Evolutionary conservation across 2,329 filamentous ascomycete species (phyloP).

Genomic region (Claviceps pazoutovae): DNA sequence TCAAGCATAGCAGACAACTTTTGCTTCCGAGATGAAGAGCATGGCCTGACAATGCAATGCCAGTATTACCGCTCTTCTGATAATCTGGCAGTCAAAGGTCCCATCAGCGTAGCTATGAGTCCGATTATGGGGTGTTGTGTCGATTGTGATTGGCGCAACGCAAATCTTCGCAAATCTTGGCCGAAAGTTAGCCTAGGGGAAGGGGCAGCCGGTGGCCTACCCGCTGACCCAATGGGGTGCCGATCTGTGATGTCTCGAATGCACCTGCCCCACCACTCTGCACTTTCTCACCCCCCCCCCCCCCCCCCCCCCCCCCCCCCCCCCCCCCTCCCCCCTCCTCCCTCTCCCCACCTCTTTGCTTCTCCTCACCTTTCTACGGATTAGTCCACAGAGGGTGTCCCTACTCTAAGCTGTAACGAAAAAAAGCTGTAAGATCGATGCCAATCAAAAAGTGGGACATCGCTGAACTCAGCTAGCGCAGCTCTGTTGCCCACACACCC

Average conservation of each 20-base stretch:
- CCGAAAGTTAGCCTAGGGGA: conserved; percentile 4
- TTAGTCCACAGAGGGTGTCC: background rate
- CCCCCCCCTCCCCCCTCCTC: too few species aligned
- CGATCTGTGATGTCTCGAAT: conserved; percentile 1
- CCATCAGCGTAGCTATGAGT: background rate
- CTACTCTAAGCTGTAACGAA: too few species aligned
- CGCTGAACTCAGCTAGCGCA: too few species aligned
- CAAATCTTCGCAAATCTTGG: conserved; percentile 1
- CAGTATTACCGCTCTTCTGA: background rate
- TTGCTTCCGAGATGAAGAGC: background rate
- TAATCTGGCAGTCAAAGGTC: background rate
- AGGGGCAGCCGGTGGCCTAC: background rate
- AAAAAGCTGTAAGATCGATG: too few species aligned
- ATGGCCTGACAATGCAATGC: background rate
- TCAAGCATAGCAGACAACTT: background rate
- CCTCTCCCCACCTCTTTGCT: too few species aligned
- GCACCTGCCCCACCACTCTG: background rate
- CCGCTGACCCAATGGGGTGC: conserved; percentile 3
- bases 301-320: too few species aligned
- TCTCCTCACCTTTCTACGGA: background rate
- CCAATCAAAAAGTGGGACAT: too few species aligned
- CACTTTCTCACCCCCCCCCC: background rate
- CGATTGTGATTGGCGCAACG: conserved; percentile 1
- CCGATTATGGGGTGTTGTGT: background rate
- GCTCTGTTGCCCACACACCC: too few species aligned